Evolutionary conservation across 129 eudicot genomes (phyloP), one percentile per base, ranked within the genome.

Genomic region (Flaveria bidentis): DNA sequence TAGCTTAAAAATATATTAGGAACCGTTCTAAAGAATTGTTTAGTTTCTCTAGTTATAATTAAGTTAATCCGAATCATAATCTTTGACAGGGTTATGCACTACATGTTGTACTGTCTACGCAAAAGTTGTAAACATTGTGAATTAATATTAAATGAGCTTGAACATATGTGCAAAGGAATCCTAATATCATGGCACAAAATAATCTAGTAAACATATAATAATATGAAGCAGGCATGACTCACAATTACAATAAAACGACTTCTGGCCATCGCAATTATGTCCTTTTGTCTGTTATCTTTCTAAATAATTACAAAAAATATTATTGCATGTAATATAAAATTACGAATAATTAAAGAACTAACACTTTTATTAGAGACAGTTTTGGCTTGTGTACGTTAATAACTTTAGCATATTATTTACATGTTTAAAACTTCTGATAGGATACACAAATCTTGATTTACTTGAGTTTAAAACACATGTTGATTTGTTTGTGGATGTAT

Each of bases 251-350:
- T 72, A 33, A 53, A 39, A 55, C 23, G 51, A n/a, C 36, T 52
- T 18, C 30, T 72, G 49, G 47, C 51, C 68, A 62, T 69, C 60
- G 68, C n/a, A 20, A 25, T 30, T 49, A 8, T 79, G 84, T 84
- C 79, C 44, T 47, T 75, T 80, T 75, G 55, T 69, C 9, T 84
- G 79, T 84, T 76, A 15, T 67, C 45, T 57, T 42, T 16, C 39
- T 23, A 51, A 44, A 44, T 20, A 39, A 13, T 75, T 45, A 49
- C 52, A 55, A 60, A 30, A 57, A 17, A 15, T 64, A 7, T 17
- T 20, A 2, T 15, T n/a, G 25, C 20, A 42, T 65, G 11, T 16
- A 3, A 52, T 55, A 12, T 55, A 17, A 26, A 6, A 23, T 5
- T 70, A 9, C 52, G 25, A 30, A 6, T 33, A 52, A 22, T n/a